These are phyloP conservation scores for Penicillium rolfsii DNA, from an alignment of 2,329 filamentous ascomycete genomes.

Conservation along the genomic window DNA sequence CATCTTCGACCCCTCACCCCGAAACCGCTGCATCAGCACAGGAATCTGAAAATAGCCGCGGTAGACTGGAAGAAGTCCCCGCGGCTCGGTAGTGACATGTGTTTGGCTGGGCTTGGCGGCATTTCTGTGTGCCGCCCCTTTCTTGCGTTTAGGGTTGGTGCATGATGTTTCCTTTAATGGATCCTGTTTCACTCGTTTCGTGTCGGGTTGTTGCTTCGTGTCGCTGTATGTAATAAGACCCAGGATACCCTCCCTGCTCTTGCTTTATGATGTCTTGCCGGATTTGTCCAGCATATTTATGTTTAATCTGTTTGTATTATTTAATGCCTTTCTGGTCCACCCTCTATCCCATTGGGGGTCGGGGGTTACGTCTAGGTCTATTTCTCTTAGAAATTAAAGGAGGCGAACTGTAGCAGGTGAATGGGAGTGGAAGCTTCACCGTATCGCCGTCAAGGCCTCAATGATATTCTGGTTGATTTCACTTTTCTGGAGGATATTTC, in stretches of 20 bases:
- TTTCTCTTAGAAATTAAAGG: not conserved
- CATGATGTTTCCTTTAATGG: conserved; percentile 29
- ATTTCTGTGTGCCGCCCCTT: not conserved
- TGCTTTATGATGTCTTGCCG: conserved; percentile 19
- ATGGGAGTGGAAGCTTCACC: not conserved
- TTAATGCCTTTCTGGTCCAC: conserved; percentile 13
- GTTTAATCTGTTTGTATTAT: conserved; percentile 28
- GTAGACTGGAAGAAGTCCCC: conserved; percentile 19
- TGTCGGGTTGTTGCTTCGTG: conserved; percentile 20
- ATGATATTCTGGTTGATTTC: too few relatives aligned
- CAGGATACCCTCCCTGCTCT: conserved; percentile 34
- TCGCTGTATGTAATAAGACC: conserved; percentile 29
- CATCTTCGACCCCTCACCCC: conserved; percentile 35
- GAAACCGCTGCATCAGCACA: conserved; percentile 24
- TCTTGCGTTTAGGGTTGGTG: conserved; percentile 2
- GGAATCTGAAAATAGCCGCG: conserved; percentile 24
- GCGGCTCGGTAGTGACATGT: conserved; percentile 15
- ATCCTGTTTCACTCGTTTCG: conserved; percentile 25
- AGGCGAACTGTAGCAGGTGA: not conserved
- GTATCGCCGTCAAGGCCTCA: too few relatives aligned
- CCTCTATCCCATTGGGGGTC: not conserved
- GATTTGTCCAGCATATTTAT: conserved; percentile 19
- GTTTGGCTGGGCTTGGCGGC: not conserved
- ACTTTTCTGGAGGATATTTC: too few relatives aligned
- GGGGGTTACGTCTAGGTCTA: not conserved